Base-by-base conservation (phyloP, 345 rosid genomes). In the Aethionema arabicum region DNA sequence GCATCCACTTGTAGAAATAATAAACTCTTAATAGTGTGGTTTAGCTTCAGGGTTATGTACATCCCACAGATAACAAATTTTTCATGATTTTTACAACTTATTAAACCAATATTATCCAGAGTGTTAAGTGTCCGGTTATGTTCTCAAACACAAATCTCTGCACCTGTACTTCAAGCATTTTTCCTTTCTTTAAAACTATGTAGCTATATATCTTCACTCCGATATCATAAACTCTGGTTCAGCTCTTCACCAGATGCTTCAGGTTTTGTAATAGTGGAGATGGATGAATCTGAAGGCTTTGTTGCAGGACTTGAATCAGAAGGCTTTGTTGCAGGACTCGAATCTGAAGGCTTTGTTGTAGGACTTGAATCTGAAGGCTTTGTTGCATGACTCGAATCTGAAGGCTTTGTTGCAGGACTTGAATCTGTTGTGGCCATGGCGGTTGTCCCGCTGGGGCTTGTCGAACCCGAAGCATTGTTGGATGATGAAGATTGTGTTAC, bases 401-500 rank as follows among this genome's bases (percentile, higher is more conserved):
- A 39, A 29, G 8, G 62, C 11, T 69, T 61, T 55, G 12, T 52
- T 32, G 65, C 42, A 6, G 65, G 60, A 51, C 75, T 70, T 0
- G 74, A 70, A 64, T 70, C 65, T 36, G 70, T 58, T 70, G 75
- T 63, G 11, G 55, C 65, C 49, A 64, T 2, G 32, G 46, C 35
- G 2, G 70, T 63, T 51, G 70, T 64, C 44, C 7, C 48, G 65
- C 64, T 70, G 4, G 75, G 75, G 56, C 65, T 70, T 4, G 65
- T 63, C n/a, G 55, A 70, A 30, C 75, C 75, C 0, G 70, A 37
- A 37, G 8, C 7, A 37, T 10, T 37, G 40, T 37, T 37, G 11
- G 40, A 37, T 37, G 56, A 68, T 50, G 79, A 78, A 2, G 77
- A 77, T 36, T 70, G 68, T 4, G 69, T 53, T 47, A 64, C 21